These are phyloP conservation scores for Trametes cubensis DNA, from an alignment of 768 basidiomycete genomes.

Conservation along the genomic window DNA sequence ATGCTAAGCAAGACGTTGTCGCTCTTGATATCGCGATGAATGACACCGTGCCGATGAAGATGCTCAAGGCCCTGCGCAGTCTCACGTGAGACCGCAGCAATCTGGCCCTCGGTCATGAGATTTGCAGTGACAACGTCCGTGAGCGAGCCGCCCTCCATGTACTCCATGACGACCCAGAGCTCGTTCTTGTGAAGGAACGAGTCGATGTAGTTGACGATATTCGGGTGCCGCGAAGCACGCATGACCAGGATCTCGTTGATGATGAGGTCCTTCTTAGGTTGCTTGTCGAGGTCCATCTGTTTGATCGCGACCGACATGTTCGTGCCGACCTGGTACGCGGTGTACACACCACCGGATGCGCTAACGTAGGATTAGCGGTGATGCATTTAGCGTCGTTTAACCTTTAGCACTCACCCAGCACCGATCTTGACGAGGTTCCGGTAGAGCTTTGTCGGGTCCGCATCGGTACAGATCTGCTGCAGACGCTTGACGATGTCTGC, in stretches of 20 bases:
- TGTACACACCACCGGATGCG: constrained; percentile 97
- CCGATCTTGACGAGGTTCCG: constrained; percentile 95
- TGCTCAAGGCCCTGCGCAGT: constrained; percentile 93
- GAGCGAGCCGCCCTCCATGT: constrained; percentile 95
- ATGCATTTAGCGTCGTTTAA: neutral
- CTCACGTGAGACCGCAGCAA: constrained; percentile 94
- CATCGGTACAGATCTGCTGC: constrained; percentile 95
- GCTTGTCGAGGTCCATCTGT: constrained; percentile 99
- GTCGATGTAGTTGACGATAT: constrained; percentile 99
- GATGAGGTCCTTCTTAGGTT: constrained; percentile 99
- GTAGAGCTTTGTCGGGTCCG: constrained; percentile 93
- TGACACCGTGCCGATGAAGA: constrained; percentile 93
- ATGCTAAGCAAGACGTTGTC: constrained; percentile 94
- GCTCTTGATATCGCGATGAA: constrained; percentile 98
- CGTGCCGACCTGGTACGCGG: constrained; percentile 95
- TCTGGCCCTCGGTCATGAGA: constrained; percentile 98
- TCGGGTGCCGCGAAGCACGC: constrained; percentile 95
- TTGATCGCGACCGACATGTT: constrained; percentile 97
- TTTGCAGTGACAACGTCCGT: constrained; percentile 97
- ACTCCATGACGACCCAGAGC: constrained; percentile 99
- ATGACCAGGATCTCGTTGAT: constrained; percentile 99
- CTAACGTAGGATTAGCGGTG: constrained; percentile 42
- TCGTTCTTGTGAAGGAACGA: constrained; percentile 98
- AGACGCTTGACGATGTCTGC: constrained; percentile 91
- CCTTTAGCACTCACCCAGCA: constrained; percentile 72